phyloP scores from a whole-genome alignment of 345 rosid genomes.

The Lumnitzera littorea region DNA sequence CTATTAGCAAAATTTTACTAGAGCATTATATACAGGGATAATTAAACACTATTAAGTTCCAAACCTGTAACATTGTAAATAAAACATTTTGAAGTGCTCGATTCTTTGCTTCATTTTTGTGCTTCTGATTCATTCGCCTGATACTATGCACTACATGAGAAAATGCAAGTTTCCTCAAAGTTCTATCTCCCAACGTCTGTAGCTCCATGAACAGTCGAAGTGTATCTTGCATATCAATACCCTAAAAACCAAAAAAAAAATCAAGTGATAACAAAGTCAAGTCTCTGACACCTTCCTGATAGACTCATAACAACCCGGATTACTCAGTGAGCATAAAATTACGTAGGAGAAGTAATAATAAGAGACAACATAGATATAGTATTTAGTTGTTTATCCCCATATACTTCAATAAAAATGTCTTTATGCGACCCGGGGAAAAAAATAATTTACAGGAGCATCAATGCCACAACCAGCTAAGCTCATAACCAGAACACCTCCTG shows the following conservation, averaged over 20 bases:
- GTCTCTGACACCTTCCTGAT: not conserved
- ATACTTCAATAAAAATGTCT: too few species aligned
- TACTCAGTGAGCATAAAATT: not conserved
- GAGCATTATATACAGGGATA: too few species aligned
- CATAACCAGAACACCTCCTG: too few species aligned
- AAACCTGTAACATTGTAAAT: constrained; percentile 65
- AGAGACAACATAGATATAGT: too few species aligned
- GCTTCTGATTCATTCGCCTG: constrained; percentile 67
- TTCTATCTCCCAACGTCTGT: constrained; percentile 74
- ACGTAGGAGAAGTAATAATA: not conserved
- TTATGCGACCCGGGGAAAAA: too few species aligned
- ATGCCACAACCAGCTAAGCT: too few species aligned
- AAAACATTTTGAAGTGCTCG: constrained; percentile 74
- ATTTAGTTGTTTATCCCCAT: too few species aligned
- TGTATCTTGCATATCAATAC: constrained; percentile 56
- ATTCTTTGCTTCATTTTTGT: constrained; percentile 63
- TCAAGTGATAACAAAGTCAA: constrained; percentile 4
- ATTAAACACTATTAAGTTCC: not conserved
- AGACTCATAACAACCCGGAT: not conserved
- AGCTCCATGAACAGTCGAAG: constrained; percentile 75
- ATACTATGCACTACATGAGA: constrained; percentile 76
- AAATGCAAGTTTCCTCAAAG: constrained; percentile 63
- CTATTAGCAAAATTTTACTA: not conserved
- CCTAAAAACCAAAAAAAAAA: constrained; percentile 29
- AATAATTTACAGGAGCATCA: too few species aligned